Conservation (phyloP, 345 rosid species). For the Dimocarpus longan region DNA sequence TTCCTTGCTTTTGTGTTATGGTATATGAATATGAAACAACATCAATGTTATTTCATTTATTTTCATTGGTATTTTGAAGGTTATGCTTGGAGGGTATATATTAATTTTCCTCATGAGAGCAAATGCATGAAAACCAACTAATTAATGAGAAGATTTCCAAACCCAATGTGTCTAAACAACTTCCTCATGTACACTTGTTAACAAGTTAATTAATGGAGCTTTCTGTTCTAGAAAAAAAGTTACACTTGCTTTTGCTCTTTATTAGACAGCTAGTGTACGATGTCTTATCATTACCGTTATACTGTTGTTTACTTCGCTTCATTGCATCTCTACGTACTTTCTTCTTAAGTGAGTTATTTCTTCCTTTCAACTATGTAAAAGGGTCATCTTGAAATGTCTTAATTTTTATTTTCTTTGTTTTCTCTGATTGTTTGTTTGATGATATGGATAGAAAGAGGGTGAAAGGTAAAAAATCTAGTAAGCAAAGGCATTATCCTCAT, state of each 20-base stretch:
- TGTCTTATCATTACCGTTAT: background rate
- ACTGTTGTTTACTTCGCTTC: background rate
- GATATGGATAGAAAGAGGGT: no score
- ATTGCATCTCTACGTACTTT: background rate
- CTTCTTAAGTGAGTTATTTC: background rate
- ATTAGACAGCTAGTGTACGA: background rate
- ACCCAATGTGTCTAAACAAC: background rate
- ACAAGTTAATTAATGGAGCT: background rate
- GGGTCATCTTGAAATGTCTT: no score
- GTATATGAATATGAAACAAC: no score
- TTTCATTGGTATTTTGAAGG: no score
- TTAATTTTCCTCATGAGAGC: background rate
- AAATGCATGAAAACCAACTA: background rate
- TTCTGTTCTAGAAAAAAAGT: background rate
- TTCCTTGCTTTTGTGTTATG: no score
- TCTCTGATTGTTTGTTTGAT: no score
- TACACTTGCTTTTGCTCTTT: background rate
- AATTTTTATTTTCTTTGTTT: no score
- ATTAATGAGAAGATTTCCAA: background rate
- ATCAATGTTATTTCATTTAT: no score
- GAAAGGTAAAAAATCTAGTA: no score
- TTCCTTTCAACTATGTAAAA: no score
- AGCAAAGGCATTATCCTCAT: no score
- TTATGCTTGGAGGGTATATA: no score
- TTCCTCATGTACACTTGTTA: background rate